These are phyloP conservation scores for Platanthera zijinensis DNA, from an alignment of 106 monocot genomes.

Conservation along the genomic window DNA sequence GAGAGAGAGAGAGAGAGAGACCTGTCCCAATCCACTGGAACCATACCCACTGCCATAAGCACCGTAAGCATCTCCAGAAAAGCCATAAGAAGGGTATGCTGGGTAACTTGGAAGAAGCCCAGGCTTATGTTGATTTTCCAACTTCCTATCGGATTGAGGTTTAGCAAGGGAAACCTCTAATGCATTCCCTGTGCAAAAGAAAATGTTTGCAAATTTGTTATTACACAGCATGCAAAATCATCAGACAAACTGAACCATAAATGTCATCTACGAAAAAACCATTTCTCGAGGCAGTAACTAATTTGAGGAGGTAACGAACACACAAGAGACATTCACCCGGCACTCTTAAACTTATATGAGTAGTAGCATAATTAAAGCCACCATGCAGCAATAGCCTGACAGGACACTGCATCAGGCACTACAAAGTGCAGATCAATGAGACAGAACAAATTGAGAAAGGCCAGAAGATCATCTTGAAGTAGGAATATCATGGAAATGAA, in stretches of 20 bases:
- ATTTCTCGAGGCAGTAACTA: not conserved
- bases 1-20: conserved; percentile 14
- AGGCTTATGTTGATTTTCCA: conserved; percentile 35
- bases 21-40: conserved; percentile 61
- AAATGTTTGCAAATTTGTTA: not conserved
- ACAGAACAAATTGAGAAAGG: not conserved
- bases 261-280: not conserved
- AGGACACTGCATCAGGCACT: no score
- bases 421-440: not conserved
- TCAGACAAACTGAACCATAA: not conserved
- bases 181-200: conserved; percentile 47
- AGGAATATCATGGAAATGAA: no score
- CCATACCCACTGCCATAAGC: conserved; percentile 58
- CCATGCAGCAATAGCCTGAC: not conserved
- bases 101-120: conserved; percentile 47
- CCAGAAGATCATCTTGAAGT: not conserved
- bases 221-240: not conserved
- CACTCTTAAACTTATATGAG: not conserved
- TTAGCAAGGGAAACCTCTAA: conserved; percentile 85
- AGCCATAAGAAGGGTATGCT: conserved; percentile 47
- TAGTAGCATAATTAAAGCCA: not conserved
- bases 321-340: not conserved
- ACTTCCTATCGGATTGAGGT: conserved; percentile 66
- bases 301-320: no score
- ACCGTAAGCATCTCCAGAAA: conserved; percentile 67